A percentile compares a stretch with the other conserved stretches of the same genome.
Conservation (phyloP, 2,329 filamentous ascomycete genomes). For the Alternaria tenuissima region DNA sequence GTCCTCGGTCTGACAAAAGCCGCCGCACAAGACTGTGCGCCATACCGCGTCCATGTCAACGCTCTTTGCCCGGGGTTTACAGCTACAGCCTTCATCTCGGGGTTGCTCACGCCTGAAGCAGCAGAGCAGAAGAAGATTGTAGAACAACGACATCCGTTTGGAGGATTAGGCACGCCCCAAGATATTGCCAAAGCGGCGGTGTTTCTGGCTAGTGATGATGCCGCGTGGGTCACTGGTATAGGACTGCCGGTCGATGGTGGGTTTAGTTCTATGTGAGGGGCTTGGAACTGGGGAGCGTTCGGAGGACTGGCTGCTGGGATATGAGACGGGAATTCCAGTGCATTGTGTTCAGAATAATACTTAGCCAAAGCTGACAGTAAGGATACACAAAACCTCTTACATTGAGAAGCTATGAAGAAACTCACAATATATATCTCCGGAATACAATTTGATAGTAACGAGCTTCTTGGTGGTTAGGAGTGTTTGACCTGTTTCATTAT, state of each 20-base stretch:
- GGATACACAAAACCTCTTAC: too few species aligned
- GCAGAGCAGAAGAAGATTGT: conserved; percentile 13
- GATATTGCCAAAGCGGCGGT: conserved; percentile 53
- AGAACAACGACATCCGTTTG: conserved; percentile 39
- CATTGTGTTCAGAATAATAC: neutral
- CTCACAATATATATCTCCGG: too few species aligned
- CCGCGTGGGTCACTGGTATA: conserved; percentile 56
- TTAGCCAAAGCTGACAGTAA: too few species aligned
- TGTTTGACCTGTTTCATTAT: conserved; percentile 6
- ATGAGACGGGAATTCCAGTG: neutral
- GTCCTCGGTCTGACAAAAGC: conserved; percentile 60
- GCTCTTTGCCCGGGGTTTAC: conserved; percentile 62
- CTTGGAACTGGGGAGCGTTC: too few species aligned
- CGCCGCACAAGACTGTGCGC: conserved; percentile 60
- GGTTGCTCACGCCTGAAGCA: conserved; percentile 21
- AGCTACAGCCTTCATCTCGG: conserved; percentile 38
- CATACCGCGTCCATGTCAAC: conserved; percentile 61
- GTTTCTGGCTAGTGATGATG: conserved; percentile 58
- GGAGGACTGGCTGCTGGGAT: neutral
- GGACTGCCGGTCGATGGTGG: conserved; percentile 58
- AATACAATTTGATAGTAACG: neutral
- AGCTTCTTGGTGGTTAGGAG: neutral
- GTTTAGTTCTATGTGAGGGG: conserved; percentile 42
- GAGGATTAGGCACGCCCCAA: conserved; percentile 40
- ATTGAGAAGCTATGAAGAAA: too few species aligned